These are phyloP conservation scores for Oehlia diaphana DNA, from an alignment of 192 early-diverging fungal genomes.

Conservation along the genomic window DNA sequence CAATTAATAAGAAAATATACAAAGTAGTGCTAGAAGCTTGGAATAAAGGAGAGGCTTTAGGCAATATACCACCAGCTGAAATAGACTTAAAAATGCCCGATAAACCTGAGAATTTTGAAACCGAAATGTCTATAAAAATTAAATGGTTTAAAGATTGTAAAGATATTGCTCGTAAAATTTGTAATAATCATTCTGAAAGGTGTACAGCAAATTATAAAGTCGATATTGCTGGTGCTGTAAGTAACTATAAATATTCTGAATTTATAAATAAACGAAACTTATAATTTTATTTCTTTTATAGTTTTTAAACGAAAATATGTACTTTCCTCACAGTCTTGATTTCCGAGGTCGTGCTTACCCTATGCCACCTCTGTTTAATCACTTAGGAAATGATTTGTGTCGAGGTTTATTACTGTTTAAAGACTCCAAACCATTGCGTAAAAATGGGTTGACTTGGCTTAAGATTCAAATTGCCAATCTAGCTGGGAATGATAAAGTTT, in stretches of 20 bases:
- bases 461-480: slow-evolving; percentile 95
- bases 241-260: slow-evolving; percentile 14
- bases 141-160: slow-evolving; percentile 58
- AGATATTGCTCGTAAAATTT: slow-evolving; percentile 58
- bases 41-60: slow-evolving; percentile 79
- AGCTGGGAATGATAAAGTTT: slow-evolving; percentile 89
- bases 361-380: slow-evolving; percentile 93
- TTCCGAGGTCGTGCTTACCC: slow-evolving; percentile 98
- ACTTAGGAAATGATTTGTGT: slow-evolving; percentile 94
- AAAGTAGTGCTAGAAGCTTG: slow-evolving; percentile 80
- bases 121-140: slow-evolving; percentile 51
- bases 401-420: slow-evolving; percentile 90
- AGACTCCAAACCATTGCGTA: slow-evolving; percentile 75
- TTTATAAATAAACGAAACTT: not conserved
- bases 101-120: slow-evolving; percentile 66
- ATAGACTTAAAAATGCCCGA: slow-evolving; percentile 47
- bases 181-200: slow-evolving; percentile 81
- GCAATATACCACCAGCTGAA: slow-evolving; percentile 67
- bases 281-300: slow-evolving; percentile 32
- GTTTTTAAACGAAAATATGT: slow-evolving; percentile 87
- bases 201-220: slow-evolving; percentile 95
- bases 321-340: slow-evolving; percentile 96
- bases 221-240: slow-evolving; percentile 88
- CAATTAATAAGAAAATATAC: slow-evolving; percentile 81
- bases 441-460: slow-evolving; percentile 83